Evolutionary conservation across 352 stramenopile species (phyloP).

Genomic region (Phytophthora hibernalis): DNA sequence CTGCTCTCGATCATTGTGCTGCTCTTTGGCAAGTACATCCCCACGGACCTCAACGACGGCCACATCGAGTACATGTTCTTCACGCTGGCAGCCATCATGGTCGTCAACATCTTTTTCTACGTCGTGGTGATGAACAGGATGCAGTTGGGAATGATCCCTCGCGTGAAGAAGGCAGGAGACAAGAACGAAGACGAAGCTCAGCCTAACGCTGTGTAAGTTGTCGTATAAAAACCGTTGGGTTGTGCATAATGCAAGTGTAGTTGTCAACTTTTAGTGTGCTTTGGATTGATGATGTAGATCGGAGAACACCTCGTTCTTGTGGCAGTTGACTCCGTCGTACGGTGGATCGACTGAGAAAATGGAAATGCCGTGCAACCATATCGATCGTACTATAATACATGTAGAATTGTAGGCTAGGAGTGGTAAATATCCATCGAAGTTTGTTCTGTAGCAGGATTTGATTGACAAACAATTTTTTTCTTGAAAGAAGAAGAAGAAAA

Average conservation of each 20-base stretch:
- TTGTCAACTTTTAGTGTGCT: neutral
- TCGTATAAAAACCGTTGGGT: conserved; percentile 6
- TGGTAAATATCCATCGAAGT: no score
- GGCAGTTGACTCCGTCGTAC: conserved; percentile 2
- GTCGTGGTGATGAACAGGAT: conserved; percentile 44
- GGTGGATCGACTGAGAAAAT: neutral
- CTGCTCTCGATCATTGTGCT: conserved; percentile 67
- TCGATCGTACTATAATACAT: neutral
- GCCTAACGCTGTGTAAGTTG: conserved; percentile 9
- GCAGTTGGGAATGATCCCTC: conserved; percentile 39
- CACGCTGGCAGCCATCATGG: conserved; percentile 41
- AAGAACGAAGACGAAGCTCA: conserved; percentile 13
- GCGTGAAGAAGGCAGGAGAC: conserved; percentile 7
- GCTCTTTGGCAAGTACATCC: conserved; percentile 67
- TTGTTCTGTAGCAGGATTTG: no score
- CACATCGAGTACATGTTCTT: conserved; percentile 55
- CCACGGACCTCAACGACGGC: conserved; percentile 32
- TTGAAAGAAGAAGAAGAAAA: neutral
- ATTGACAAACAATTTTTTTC: no score
- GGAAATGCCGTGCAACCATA: neutral
- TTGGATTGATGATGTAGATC: conserved; percentile 7
- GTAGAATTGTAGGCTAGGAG: no score
- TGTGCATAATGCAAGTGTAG: neutral
- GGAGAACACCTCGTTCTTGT: conserved; percentile 1
- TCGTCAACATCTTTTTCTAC: conserved; percentile 44